phyloP scores from a whole-genome alignment of 2,329 filamentous ascomycete species.

The Emmonsiellopsis sp. region DNA sequence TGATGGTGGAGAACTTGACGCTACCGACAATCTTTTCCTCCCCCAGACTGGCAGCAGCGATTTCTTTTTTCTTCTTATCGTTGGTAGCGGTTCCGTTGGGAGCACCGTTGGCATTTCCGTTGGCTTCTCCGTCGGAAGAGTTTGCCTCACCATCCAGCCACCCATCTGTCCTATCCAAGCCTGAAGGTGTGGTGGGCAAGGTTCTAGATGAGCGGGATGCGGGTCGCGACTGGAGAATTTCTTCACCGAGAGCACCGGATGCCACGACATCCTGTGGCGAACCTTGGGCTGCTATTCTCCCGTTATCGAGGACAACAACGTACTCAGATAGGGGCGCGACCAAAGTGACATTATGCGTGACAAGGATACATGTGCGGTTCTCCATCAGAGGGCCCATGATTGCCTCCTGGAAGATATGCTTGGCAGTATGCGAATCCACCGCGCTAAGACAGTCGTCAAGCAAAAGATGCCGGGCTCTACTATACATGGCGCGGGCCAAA shows the following conservation, averaged over 20 bases:
- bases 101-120: slow-evolving; percentile 31
- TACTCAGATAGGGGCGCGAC: slow-evolving; percentile 73
- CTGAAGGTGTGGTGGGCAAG: slow-evolving; percentile 66
- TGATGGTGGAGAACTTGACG: slow-evolving; percentile 78
- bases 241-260: slow-evolving; percentile 83
- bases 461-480: slow-evolving; percentile 79
- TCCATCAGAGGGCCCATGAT: slow-evolving; percentile 84
- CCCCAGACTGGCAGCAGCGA: slow-evolving; percentile 42
- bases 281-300: slow-evolving; percentile 69
- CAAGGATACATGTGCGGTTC: slow-evolving; percentile 81
- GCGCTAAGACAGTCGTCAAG: slow-evolving; percentile 94
- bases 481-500: slow-evolving; percentile 93
- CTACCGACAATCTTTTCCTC: slow-evolving; percentile 79
- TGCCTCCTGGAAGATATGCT: slow-evolving; percentile 95
- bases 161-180: slow-evolving; percentile 50
- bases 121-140: slow-evolving; percentile 26
- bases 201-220: slow-evolving; percentile 61
- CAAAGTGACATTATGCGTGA: slow-evolving; percentile 90
- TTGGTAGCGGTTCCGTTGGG: slow-evolving; percentile 26
- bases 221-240: slow-evolving; percentile 65
- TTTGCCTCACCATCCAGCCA: slow-evolving; percentile 34
- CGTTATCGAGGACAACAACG: slow-evolving; percentile 81
- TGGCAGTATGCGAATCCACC: slow-evolving; percentile 93
- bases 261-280: slow-evolving; percentile 66
- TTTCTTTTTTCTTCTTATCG: slow-evolving; percentile 33